Percentiles rank a stretch among this genome's conserved stretches.
These are phyloP conservation scores for Melampsora americana DNA, from an alignment of 1,284 basidiomycete species.

Conservation along the genomic window DNA sequence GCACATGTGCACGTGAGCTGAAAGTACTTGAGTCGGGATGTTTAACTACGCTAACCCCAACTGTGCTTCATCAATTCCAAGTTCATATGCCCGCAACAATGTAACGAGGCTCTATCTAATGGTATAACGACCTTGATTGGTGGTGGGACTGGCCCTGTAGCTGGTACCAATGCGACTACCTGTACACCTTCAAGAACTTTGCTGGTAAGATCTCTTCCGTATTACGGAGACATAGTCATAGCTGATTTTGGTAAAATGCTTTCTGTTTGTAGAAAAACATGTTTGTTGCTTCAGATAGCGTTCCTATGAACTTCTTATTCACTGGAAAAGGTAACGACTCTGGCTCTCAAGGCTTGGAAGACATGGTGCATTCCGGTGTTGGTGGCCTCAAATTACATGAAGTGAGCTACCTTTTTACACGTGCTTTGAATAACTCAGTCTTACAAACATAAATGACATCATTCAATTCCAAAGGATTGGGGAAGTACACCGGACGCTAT, in stretches of 20 bases:
- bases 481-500: conserved; percentile 86
- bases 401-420: conserved; percentile 47
- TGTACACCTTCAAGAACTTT: conserved; percentile 87
- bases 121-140: conserved; percentile 55
- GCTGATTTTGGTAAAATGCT: conserved; percentile 28
- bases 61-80: conserved; percentile 48
- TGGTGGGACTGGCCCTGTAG: conserved; percentile 79
- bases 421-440: neutral
- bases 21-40: neutral
- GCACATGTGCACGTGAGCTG: conserved; percentile 68
- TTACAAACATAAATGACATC: neutral
- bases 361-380: conserved; percentile 82
- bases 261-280: conserved; percentile 48
- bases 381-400: conserved; percentile 93
- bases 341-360: conserved; percentile 66
- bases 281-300: conserved; percentile 35
- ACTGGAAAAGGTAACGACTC: conserved; percentile 75
- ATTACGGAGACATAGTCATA: neutral
- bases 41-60: neutral
- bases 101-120: conserved; percentile 60
- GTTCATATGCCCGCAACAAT: conserved; percentile 90
- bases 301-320: conserved; percentile 45
- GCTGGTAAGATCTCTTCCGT: conserved; percentile 73
- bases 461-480: conserved; percentile 67
- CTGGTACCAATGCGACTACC: conserved; percentile 87